Evolutionary conservation across 192 early-diverging fungal species (phyloP), one percentile per base, ranked within the genome.

Genomic region (Pilobolus umbonatus): DNA sequence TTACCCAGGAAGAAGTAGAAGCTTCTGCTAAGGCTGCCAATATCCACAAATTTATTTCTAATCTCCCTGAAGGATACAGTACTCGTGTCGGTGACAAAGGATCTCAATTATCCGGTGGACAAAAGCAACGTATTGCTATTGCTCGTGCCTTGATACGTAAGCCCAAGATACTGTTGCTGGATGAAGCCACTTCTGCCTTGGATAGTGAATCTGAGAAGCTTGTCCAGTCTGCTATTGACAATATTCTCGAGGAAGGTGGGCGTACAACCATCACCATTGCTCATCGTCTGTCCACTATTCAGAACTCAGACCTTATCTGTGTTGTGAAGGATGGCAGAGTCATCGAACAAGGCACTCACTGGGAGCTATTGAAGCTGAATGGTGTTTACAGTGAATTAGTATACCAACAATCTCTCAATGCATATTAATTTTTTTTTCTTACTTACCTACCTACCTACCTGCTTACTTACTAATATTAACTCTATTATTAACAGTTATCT

Each of bases 61-160:
- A 73, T 22, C 65, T 86, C 32, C 79, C 81, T 1, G 71, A 85
- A 32, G 81, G 80, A 35, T 88, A 87, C 49, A 65, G 81, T 35
- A 91, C 89, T 44, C 65, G 64, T 2, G 84, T 86, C 17, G 88
- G 88, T 48, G 83, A 88, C 52, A 80, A 80, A 63, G 87, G 86
- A 6, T 71, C 64, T 49, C 81, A 78, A 57, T 62, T 84, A 4
- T 75, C 72, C 52, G 85, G 85, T 49, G 87, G 87, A 19, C 86
- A 88, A 66, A 90, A 90, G 59, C 86, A 90, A 48, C 82, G 94
- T 28, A 81, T 97, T 55, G 91, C 89, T 7, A 91, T 91, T 81
- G 92, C 91, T 0, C 83, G 94, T 36, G 91, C 94, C 0, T 69
- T 96, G 35, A 86, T 96, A 48, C 86, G 91, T 52, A 85, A 91